Conservation (phyloP, 2,329 filamentous ascomycete species). For the Colletotrichum sidae region DNA sequence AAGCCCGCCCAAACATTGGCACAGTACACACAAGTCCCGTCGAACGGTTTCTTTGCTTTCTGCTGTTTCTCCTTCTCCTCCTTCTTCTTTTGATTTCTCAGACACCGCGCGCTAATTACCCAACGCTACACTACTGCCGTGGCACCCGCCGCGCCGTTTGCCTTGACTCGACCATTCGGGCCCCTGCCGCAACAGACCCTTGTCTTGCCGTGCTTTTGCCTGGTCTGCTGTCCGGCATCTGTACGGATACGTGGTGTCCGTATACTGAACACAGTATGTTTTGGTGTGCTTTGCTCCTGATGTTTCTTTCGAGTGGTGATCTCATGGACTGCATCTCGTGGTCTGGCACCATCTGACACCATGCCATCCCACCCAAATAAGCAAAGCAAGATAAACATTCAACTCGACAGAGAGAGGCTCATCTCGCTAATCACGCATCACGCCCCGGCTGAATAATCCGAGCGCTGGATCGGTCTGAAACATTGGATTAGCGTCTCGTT, state of each 20-base stretch:
- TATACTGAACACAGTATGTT: no score
- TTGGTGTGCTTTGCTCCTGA: no score
- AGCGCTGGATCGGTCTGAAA: conserved; percentile 34
- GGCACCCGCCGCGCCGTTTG: conserved; percentile 25
- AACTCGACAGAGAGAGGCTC: not conserved
- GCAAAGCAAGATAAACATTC: not conserved
- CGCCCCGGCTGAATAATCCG: conserved; percentile 20
- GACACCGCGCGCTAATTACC: conserved; percentile 3
- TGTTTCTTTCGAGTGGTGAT: no score
- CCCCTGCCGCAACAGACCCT: conserved; percentile 16
- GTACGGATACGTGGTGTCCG: no score
- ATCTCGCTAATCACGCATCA: conserved; percentile 21
- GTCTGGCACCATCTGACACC: not conserved
- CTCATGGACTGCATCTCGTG: not conserved
- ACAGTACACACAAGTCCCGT: not conserved
- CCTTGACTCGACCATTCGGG: conserved; percentile 26
- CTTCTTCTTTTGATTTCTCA: conserved; percentile 2
- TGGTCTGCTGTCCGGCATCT: not conserved
- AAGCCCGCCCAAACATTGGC: not conserved
- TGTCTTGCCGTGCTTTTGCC: not conserved
- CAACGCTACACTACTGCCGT: conserved; percentile 19
- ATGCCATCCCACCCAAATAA: not conserved
- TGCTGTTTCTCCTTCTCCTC: not conserved
- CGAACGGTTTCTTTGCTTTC: no score
- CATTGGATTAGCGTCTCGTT: conserved; percentile 23